These are phyloP conservation scores for Eucalyptus erythrocorys DNA, from an alignment of 345 rosid species.

Conservation along the genomic window DNA sequence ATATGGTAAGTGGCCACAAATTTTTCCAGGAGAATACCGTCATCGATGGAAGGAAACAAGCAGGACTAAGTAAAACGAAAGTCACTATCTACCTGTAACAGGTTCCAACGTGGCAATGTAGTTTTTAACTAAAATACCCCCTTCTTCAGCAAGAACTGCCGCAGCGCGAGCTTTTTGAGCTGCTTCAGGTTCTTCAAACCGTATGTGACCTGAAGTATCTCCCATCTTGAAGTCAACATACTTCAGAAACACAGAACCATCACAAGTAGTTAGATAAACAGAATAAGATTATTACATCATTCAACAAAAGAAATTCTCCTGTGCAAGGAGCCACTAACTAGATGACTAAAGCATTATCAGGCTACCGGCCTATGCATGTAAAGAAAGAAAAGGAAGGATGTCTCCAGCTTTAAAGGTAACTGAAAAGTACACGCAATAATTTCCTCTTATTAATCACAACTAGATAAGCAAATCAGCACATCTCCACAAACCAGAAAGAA, in stretches of 20 bases:
- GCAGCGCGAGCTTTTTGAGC: slow-evolving; percentile 95
- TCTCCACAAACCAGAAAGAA: background rate
- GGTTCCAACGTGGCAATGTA: slow-evolving; percentile 71
- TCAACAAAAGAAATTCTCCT: background rate
- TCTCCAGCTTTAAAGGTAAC: background rate
- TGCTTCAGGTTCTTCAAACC: slow-evolving; percentile 86
- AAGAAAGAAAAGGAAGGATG: background rate
- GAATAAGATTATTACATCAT: background rate
- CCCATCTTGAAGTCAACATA: slow-evolving; percentile 87
- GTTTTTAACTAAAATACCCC: slow-evolving; percentile 71
- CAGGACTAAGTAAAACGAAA: background rate
- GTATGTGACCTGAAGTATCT: slow-evolving; percentile 56
- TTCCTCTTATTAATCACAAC: background rate
- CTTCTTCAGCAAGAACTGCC: slow-evolving; percentile 80
- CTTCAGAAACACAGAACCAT: slow-evolving; percentile 15
- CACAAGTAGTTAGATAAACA: background rate
- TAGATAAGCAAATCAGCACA: background rate
- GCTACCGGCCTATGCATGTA: background rate
- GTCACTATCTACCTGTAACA: slow-evolving; percentile 45
- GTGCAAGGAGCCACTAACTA: background rate
- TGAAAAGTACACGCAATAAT: background rate
- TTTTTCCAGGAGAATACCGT: background rate
- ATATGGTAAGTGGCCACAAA: background rate
- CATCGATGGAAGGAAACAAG: background rate
- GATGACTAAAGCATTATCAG: background rate